Percentiles rank a stretch among this genome's conserved stretches.
These are phyloP conservation scores for Hypoxylon lenormandii DNA, from an alignment of 495 filamentous ascomycete species.

Conservation along the genomic window DNA sequence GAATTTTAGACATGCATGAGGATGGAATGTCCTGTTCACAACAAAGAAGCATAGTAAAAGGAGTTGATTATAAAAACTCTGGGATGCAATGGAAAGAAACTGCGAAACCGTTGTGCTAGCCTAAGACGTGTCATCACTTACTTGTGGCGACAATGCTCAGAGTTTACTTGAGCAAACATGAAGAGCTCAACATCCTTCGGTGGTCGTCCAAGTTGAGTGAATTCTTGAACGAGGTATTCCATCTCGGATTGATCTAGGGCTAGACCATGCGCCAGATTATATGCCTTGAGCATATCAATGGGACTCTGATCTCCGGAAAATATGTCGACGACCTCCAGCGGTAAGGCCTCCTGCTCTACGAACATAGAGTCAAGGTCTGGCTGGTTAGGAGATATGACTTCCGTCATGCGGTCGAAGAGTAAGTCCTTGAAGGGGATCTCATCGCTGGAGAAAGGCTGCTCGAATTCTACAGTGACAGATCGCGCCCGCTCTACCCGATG, in stretches of 20 bases:
- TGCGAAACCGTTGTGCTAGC: background rate
- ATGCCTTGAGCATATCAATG: conserved; percentile 77
- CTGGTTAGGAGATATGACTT: conserved; percentile 72
- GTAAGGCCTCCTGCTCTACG: conserved; percentile 74
- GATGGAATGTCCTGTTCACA: conserved; percentile 62
- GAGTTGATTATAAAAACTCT: background rate
- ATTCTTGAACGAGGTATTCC: conserved; percentile 89
- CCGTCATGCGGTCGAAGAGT: conserved; percentile 93
- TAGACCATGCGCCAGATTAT: conserved; percentile 84
- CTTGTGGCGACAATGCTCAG: conserved; percentile 79
- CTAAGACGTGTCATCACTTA: conserved; percentile 29
- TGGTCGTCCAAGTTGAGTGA: conserved; percentile 76
- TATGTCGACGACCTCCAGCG: conserved; percentile 78
- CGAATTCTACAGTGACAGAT: conserved; percentile 72
- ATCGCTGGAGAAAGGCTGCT: conserved; percentile 60
- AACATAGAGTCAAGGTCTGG: conserved; percentile 83
- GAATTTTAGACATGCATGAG: conserved; percentile 60
- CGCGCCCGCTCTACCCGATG: conserved; percentile 89
- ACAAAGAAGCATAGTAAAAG: background rate
- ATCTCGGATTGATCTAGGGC: conserved; percentile 90
- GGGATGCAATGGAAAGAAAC: background rate
- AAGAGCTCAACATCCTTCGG: conserved; percentile 95
- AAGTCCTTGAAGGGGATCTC: conserved; percentile 73
- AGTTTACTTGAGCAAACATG: conserved; percentile 98
- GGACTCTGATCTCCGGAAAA: conserved; percentile 70